Conservation (phyloP, 2,329 filamentous ascomycete species). For the Penicillium digitatum region DNA sequence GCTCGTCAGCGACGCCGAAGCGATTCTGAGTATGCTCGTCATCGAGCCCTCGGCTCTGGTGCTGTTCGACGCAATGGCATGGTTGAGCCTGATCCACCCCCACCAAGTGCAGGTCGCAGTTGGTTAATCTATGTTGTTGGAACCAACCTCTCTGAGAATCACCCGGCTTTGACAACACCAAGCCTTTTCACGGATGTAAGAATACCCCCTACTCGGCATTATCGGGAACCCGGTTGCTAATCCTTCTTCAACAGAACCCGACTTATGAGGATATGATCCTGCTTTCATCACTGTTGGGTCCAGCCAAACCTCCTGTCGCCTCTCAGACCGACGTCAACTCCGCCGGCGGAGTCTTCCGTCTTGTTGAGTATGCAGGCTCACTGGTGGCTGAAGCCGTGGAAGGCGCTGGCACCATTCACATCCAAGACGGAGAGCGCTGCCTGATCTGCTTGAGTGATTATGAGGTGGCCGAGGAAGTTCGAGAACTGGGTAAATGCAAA, state of each 20-base stretch:
- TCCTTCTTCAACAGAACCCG: conserved; percentile 45
- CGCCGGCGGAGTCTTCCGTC: conserved; percentile 58
- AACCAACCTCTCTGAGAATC: conserved; percentile 65
- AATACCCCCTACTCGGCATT: neutral
- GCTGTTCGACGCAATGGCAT: conserved; percentile 61
- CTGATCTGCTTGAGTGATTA: conserved; percentile 65
- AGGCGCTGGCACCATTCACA: conserved; percentile 33
- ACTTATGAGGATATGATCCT: conserved; percentile 71
- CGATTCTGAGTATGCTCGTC: conserved; percentile 55
- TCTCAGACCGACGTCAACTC: conserved; percentile 60
- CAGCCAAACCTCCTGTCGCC: conserved; percentile 65
- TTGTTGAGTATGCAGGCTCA: conserved; percentile 43
- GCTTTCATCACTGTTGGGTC: conserved; percentile 62
- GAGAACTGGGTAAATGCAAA: conserved; percentile 59
- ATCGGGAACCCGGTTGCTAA: conserved; percentile 12
- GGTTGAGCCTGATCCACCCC: conserved; percentile 55
- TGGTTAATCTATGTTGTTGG: conserved; percentile 71
- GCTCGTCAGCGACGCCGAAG: conserved; percentile 54
- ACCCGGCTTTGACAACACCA: conserved; percentile 65
- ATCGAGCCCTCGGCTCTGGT: conserved; percentile 58
- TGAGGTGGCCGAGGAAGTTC: conserved; percentile 57
- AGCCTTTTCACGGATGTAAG: conserved; percentile 66
- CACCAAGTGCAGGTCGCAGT: conserved; percentile 54
- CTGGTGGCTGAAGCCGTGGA: conserved; percentile 49
- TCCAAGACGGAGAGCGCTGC: conserved; percentile 54